A percentile compares a stretch with the other conserved stretches of the same genome.
Conservation (phyloP, 169 alveolate species). For the Condylostoma magnum region DNA sequence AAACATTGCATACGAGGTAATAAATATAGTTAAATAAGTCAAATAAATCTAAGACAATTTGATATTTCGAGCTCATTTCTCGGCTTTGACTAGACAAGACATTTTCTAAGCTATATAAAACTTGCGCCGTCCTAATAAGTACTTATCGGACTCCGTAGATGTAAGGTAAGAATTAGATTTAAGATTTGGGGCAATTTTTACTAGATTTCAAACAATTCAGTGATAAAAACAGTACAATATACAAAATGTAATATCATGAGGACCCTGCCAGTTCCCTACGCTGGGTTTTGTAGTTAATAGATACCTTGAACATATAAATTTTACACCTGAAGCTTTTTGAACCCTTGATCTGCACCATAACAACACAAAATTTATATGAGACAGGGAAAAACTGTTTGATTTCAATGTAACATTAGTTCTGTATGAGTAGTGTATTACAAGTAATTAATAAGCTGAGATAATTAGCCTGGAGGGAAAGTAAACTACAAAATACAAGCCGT, state of each 20-base stretch:
- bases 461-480: slow-evolving; percentile 45
- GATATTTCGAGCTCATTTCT: slow-evolving; percentile 89
- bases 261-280: slow-evolving; percentile 99
- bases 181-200: slow-evolving; percentile 94
- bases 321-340: slow-evolving; percentile 93
- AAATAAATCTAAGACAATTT: slow-evolving; percentile 47
- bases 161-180: slow-evolving; percentile 93
- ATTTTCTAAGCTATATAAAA: slow-evolving; percentile 82
- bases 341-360: slow-evolving; percentile 68
- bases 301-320: slow-evolving; percentile 85
- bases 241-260: slow-evolving; percentile 87
- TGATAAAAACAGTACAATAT: slow-evolving; percentile 52
- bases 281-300: slow-evolving; percentile 98
- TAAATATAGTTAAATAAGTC: slow-evolving; percentile 57
- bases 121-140: slow-evolving; percentile 82
- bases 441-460: slow-evolving; percentile 63
- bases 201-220: slow-evolving; percentile 88
- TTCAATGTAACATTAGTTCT: slow-evolving; percentile 51
- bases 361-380: slow-evolving; percentile 68
- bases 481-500: slow-evolving; percentile 68
- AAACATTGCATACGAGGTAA: slow-evolving; percentile 94
- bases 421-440: slow-evolving; percentile 78
- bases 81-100: slow-evolving; percentile 90
- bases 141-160: slow-evolving; percentile 90
- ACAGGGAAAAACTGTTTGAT: slow-evolving; percentile 77